These are phyloP conservation scores for Penicillium oxalicum DNA, from an alignment of 2,329 filamentous ascomycete species.

Conservation along the genomic window DNA sequence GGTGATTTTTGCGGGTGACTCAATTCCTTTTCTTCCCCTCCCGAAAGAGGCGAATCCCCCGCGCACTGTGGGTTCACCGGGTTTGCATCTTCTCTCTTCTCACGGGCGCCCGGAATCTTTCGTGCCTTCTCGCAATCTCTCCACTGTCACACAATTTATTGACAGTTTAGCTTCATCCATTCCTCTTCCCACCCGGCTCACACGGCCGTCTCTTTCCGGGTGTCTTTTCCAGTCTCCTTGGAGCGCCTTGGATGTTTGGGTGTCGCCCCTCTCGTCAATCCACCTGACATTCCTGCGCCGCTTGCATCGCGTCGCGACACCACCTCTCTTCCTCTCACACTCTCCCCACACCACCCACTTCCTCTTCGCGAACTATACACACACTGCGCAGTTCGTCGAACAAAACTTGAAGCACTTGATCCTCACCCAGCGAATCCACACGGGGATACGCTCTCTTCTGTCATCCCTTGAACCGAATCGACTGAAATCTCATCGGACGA, in stretches of 20 bases:
- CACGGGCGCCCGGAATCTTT: background rate
- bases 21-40: slow-evolving; percentile 14
- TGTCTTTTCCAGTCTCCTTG: background rate
- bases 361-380: too few species aligned
- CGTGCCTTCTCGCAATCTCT: too few species aligned
- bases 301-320: slow-evolving; percentile 15
- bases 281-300: slow-evolving; percentile 15
- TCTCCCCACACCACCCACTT: background rate
- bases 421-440: too few species aligned
- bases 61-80: slow-evolving; percentile 17
- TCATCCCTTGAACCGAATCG: background rate
- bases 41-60: slow-evolving; percentile 7
- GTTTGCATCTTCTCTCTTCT: slow-evolving; percentile 11
- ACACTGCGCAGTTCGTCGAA: too few species aligned
- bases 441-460: background rate
- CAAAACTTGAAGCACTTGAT: too few species aligned
- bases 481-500: background rate
- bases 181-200: too few species aligned
- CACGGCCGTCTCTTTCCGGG: background rate
- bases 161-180: too few species aligned
- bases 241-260: too few species aligned
- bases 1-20: slow-evolving; percentile 14
- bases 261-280: too few species aligned
- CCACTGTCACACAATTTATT: too few species aligned
- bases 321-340: slow-evolving; percentile 1